A percentile compares a stretch with the other conserved stretches of the same genome.
These are phyloP conservation scores for Scheffersomyces cryptocercus DNA, from an alignment of 1,139 yeast species.

Conservation along the genomic window DNA sequence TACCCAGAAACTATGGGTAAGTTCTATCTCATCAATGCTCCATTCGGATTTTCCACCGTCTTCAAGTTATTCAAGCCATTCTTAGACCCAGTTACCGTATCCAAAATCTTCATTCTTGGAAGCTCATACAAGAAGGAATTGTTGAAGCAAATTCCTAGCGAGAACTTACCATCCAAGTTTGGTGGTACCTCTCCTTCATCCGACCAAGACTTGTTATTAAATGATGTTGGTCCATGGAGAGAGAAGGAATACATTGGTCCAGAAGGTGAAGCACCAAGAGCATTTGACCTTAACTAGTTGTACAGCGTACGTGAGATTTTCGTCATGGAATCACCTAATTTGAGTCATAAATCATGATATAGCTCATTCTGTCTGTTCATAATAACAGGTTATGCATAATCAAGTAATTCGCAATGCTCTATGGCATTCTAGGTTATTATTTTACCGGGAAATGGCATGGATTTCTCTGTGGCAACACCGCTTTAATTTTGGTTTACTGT, in stretches of 20 bases:
- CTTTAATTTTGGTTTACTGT: too few species aligned
- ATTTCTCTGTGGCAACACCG: too few species aligned
- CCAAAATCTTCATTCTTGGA: slow-evolving; percentile 89
- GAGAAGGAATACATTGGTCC: slow-evolving; percentile 80
- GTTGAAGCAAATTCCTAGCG: slow-evolving; percentile 88
- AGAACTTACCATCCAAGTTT: slow-evolving; percentile 85
- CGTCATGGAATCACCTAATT: not conserved
- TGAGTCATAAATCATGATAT: not conserved
- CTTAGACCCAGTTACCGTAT: slow-evolving; percentile 97
- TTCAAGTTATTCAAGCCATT: slow-evolving; percentile 89
- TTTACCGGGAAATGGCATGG: too few species aligned
- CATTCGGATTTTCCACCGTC: slow-evolving; percentile 95
- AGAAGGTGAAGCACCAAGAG: slow-evolving; percentile 81
- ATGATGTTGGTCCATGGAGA: slow-evolving; percentile 98
- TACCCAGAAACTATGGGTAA: slow-evolving; percentile 99
- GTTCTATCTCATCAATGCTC: slow-evolving; percentile 93
- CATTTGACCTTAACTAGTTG: slow-evolving; percentile 22
- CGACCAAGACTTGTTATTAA: slow-evolving; percentile 79
- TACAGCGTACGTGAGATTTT: not conserved
- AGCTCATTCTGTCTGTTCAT: too few species aligned
- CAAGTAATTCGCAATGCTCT: too few species aligned
- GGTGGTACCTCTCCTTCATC: slow-evolving; percentile 77
- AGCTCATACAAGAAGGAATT: slow-evolving; percentile 76
- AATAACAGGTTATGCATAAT: too few species aligned
- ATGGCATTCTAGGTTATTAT: too few species aligned